Percentiles rank a stretch among this genome's conserved stretches.
phyloP scores from a whole-genome alignment of 2,329 filamentous ascomycete species.

The Atkinsonella hypoxylon region DNA sequence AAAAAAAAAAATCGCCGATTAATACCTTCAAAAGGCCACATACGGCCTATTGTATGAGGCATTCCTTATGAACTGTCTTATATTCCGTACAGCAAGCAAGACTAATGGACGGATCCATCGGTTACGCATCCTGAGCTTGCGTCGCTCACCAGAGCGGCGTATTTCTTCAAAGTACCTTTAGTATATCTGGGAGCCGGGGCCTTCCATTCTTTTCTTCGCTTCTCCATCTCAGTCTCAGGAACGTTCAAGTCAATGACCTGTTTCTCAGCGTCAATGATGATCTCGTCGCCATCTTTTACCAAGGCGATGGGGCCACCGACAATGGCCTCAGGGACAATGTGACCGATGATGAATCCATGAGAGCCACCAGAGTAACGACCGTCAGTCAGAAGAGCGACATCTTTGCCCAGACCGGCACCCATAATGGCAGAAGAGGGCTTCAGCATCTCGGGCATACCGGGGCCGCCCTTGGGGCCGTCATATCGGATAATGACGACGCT shows the following conservation, averaged over 20 bases:
- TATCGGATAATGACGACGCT: constrained; percentile 86
- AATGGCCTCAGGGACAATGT: constrained; percentile 79
- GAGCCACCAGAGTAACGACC: constrained; percentile 69
- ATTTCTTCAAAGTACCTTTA: constrained; percentile 60
- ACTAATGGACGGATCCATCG: constrained; percentile 23
- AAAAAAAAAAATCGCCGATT: no score
- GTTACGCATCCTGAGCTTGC: constrained; percentile 50
- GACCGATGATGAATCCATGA: constrained; percentile 79
- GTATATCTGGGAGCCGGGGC: constrained; percentile 45
- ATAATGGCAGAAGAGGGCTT: constrained; percentile 90
- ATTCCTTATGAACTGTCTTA: no score
- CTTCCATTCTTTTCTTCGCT: constrained; percentile 48
- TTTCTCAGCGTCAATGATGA: constrained; percentile 73
- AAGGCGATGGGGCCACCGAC: constrained; percentile 77
- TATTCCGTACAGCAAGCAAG: not conserved
- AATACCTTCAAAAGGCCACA: not conserved
- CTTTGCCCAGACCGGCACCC: constrained; percentile 71
- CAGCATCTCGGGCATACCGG: constrained; percentile 90
- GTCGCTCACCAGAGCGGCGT: constrained; percentile 47
- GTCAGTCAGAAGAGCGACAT: constrained; percentile 64
- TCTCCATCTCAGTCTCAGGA: constrained; percentile 49
- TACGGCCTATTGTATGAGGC: not conserved
- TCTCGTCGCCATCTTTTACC: constrained; percentile 67
- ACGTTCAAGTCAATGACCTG: constrained; percentile 57
- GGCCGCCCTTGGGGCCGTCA: constrained; percentile 85